Evolutionary conservation across 2,329 filamentous ascomycete species (phyloP), one percentile per base, ranked within the genome.

Genomic region (Onygena corvina): DNA sequence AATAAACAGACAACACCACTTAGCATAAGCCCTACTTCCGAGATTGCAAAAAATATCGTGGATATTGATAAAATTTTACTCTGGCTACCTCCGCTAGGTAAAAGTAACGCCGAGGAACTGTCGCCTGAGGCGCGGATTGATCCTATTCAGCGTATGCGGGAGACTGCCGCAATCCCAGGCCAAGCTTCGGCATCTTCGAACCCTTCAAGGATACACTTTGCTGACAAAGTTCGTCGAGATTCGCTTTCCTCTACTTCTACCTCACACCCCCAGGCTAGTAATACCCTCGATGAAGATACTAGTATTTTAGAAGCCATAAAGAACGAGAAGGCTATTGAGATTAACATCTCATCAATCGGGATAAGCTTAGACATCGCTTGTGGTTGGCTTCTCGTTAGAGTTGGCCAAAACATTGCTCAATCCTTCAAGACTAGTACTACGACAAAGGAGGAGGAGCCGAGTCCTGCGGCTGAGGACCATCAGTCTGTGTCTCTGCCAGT

Each of bases 371-470:
- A 70, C 52, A 67, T 68, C 50, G 59, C 67, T 20, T 64, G 58
- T 45, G 67, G 67, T 3, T 70, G 67, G 67, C 59, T 70, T 47
- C 50, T 68, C 14, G 53, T 58, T 27, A 69, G 68, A 48, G 57
- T 64, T 49, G 59, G 60, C 4, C 64, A 69, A 49, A 62, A 57
- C 29, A 30, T 66, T 9, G 47, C 60, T 8, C 50, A 56, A 38
- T 42, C 48, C 20, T n/a, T 49, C 6, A 27, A 49, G 5, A 29
- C 47, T 16, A 35, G 7, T 50, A 42, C 34, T 51, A 51, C 42
- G 46, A 49, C 12, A 9, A n/a, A n/a, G n/a, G 46, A 36, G 29
- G 27, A 45, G 8, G n/a, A 12, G 6, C 25, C 40, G 5, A 25
- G 40, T 7, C 38, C 50, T 7, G 51, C n/a, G 8, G 7, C 20